Evolutionary conservation across 352 stramenopile genomes (phyloP).

Genomic region (Globisporangium recalcitrans): DNA sequence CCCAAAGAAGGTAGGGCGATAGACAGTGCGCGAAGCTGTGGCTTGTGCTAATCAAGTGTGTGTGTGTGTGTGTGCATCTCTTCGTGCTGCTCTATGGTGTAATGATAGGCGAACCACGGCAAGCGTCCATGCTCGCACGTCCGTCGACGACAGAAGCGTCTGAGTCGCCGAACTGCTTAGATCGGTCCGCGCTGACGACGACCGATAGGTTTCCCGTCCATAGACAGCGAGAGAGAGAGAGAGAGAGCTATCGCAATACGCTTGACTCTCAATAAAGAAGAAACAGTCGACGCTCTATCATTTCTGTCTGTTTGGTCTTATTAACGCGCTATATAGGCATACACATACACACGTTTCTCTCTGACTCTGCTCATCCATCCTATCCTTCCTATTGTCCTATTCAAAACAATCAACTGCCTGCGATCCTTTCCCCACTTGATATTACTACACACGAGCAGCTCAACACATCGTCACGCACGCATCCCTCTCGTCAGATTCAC

Average conservation of each 20-base stretch:
- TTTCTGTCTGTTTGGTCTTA: not conserved
- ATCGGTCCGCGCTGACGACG: not conserved
- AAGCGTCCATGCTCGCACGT: slow-evolving; percentile 84
- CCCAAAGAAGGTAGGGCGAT: slow-evolving; percentile 70
- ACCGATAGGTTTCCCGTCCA: slow-evolving; percentile 6
- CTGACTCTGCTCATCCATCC: slow-evolving; percentile 1
- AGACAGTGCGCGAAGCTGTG: too few relatives aligned
- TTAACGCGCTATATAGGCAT: slow-evolving; percentile 13
- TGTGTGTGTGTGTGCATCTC: not conserved
- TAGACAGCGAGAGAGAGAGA: slow-evolving; percentile 14
- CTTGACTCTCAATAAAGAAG: slow-evolving; percentile 2
- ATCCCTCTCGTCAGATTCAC: not conserved
- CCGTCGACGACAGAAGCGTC: slow-evolving; percentile 70
- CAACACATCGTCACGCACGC: not conserved
- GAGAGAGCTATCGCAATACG: not conserved
- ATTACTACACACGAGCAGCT: slow-evolving; percentile 8
- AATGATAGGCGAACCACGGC: slow-evolving; percentile 72
- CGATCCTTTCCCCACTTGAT: not conserved
- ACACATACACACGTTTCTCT: slow-evolving; percentile 5
- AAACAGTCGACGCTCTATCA: slow-evolving; percentile 5
- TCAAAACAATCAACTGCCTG: slow-evolving; percentile 3
- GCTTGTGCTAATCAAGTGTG: not conserved
- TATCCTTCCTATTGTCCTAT: slow-evolving; percentile 7
- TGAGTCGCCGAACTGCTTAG: slow-evolving; percentile 49
- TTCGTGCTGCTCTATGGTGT: too few relatives aligned